These are phyloP conservation scores for Trichophyton equinum DNA, from an alignment of 2,329 filamentous ascomycete genomes.

Conservation along the genomic window DNA sequence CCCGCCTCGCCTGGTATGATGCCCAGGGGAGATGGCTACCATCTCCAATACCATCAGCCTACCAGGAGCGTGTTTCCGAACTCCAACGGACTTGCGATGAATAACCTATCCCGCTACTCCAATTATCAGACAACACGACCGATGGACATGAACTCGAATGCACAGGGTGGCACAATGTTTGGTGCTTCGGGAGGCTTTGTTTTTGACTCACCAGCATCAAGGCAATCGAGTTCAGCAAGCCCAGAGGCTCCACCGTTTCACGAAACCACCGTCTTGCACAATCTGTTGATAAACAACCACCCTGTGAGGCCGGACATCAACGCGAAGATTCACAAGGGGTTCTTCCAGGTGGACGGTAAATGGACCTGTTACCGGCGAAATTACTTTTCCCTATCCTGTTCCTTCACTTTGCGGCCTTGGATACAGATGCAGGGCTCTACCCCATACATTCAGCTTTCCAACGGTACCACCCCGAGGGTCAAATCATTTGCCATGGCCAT, in stretches of 20 bases:
- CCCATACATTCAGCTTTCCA: constrained; percentile 43
- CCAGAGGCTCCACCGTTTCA: constrained; percentile 33
- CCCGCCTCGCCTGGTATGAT: constrained; percentile 20
- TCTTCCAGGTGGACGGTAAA: constrained; percentile 66
- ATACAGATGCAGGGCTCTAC: constrained; percentile 36
- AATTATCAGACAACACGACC: constrained; percentile 24
- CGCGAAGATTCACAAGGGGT: constrained; percentile 77
- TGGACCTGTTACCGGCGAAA: constrained; percentile 92
- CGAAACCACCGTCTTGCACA: constrained; percentile 27
- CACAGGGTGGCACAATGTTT: constrained; percentile 21
- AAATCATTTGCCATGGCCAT: constrained; percentile 71
- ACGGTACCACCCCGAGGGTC: constrained; percentile 44
- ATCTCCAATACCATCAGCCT: constrained; percentile 7
- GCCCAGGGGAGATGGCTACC: constrained; percentile 30
- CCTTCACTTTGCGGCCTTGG: constrained; percentile 58
- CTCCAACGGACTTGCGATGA: constrained; percentile 19
- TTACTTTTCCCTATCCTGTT: constrained; percentile 77
- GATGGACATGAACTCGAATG: constrained; percentile 23
- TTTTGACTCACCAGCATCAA: constrained; percentile 18
- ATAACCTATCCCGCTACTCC: constrained; percentile 24
- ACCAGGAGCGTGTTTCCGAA: constrained; percentile 20
- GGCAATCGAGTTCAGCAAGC: constrained; percentile 20
- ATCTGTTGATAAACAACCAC: constrained; percentile 24
- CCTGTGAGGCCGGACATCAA: constrained; percentile 58
- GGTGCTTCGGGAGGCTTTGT: constrained; percentile 13